Percentiles rank a stretch among this genome's conserved stretches.
Evolutionary conservation across 768 basidiomycete species (phyloP).

Genomic region (Collybia nuda): DNA sequence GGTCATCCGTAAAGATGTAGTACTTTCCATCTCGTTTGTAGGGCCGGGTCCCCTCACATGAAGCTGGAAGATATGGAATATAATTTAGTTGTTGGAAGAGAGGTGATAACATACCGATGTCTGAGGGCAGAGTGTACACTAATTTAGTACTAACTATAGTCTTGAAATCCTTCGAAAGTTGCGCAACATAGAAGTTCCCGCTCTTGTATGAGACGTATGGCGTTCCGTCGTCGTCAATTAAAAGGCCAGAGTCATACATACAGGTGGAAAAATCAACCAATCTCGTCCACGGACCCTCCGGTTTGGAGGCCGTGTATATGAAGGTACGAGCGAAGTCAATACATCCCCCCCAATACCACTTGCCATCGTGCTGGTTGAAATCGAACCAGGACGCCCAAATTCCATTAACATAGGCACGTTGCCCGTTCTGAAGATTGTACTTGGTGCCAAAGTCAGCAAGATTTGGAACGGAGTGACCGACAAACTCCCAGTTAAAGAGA

Average conservation of each 20-base stretch:
- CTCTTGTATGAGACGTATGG: constrained; percentile 15
- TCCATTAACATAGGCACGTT: constrained; percentile 15
- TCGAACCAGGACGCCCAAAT: constrained; percentile 18
- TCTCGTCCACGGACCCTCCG: constrained; percentile 14
- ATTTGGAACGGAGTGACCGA: constrained; percentile 16
- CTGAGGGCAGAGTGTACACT: constrained; percentile 3
- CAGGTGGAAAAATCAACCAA: constrained; percentile 11
- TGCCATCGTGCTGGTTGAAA: constrained; percentile 9
- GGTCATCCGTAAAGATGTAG: constrained; percentile 14
- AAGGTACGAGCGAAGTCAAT: constrained; percentile 15
- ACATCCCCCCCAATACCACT: constrained; percentile 17
- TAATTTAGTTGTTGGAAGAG: background rate
- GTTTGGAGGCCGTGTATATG: constrained; percentile 10
- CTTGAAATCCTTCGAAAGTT: constrained; percentile 12
- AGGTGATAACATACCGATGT: too few species aligned
- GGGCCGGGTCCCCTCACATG: constrained; percentile 12
- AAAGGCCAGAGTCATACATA: constrained; percentile 14
- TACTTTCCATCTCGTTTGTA: constrained; percentile 16
- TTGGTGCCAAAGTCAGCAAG: constrained; percentile 11
- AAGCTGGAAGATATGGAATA: constrained; percentile 3
- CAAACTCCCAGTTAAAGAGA: constrained; percentile 17
- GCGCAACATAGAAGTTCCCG: constrained; percentile 8
- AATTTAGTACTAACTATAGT: constrained; percentile 8
- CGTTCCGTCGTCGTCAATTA: constrained; percentile 16
- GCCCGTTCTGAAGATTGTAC: constrained; percentile 14